Evolutionary conservation across 2,329 filamentous ascomycete genomes (phyloP).

Genomic region (Hypoxylon sp.): DNA sequence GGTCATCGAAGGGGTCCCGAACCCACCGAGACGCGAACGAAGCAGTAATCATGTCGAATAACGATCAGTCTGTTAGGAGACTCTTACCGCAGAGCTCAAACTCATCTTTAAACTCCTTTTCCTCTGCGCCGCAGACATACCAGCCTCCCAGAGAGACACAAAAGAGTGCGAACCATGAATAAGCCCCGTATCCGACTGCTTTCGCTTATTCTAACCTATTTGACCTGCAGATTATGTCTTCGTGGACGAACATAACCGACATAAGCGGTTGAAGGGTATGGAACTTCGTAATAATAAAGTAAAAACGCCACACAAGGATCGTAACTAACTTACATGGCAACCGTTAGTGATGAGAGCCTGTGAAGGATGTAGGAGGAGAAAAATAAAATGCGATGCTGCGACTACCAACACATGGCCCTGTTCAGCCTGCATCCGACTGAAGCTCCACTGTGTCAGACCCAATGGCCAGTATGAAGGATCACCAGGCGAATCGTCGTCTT

Average conservation of each 20-base stretch:
- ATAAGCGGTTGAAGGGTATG: slow-evolving; percentile 93
- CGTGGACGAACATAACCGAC: slow-evolving; percentile 97
- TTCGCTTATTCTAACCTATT: slow-evolving; percentile 30
- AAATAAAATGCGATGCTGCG: slow-evolving; percentile 98
- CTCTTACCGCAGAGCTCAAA: slow-evolving; percentile 72
- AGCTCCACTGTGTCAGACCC: slow-evolving; percentile 91
- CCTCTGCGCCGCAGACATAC: slow-evolving; percentile 71
- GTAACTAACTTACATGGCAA: slow-evolving; percentile 34
- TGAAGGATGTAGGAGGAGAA: slow-evolving; percentile 91
- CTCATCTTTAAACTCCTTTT: slow-evolving; percentile 72
- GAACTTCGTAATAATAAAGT: slow-evolving; percentile 11
- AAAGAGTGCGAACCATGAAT: slow-evolving; percentile 71
- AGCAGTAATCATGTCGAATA: slow-evolving; percentile 59
- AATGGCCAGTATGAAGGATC: slow-evolving; percentile 78
- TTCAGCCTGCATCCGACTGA: slow-evolving; percentile 89
- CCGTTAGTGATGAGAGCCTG: slow-evolving; percentile 90
- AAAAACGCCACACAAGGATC: slow-evolving; percentile 9
- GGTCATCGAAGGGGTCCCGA: slow-evolving; percentile 33
- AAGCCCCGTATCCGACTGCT: slow-evolving; percentile 19
- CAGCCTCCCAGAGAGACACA: slow-evolving; percentile 77
- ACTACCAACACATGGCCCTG: slow-evolving; percentile 98
- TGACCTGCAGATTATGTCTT: slow-evolving; percentile 87
- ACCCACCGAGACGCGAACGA: slow-evolving; percentile 27
- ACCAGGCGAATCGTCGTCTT: slow-evolving; percentile 52
- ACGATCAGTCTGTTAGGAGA: slow-evolving; percentile 68